phyloP scores from a whole-genome alignment of 1,139 yeast genomes.

The Kodamaea alishanica region DNA sequence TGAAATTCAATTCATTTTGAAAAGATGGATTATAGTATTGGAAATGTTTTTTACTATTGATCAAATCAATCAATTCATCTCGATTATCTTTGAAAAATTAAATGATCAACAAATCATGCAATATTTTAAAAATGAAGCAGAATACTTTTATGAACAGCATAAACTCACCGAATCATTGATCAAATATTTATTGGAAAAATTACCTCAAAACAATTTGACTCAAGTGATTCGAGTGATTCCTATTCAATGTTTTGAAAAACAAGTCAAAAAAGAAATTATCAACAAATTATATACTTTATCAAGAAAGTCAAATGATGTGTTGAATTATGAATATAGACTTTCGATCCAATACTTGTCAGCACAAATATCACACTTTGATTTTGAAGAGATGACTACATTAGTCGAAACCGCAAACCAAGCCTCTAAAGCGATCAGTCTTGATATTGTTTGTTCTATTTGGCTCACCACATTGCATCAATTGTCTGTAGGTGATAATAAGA shows the following conservation, averaged over 20 bases:
- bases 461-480: constrained; percentile 24
- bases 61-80: constrained; percentile 14
- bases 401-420: constrained; percentile 16
- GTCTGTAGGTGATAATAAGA: constrained; percentile 16
- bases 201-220: background rate
- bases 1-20: constrained; percentile 28
- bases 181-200: constrained; percentile 11
- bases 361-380: constrained; percentile 47
- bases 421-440: constrained; percentile 13
- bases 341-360: constrained; percentile 35
- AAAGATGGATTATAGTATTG: constrained; percentile 57
- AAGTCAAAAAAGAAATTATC: constrained; percentile 35
- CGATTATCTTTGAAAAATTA: constrained; percentile 9
- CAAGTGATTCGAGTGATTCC: constrained; percentile 30
- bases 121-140: constrained; percentile 17
- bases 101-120: constrained; percentile 11
- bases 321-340: constrained; percentile 12
- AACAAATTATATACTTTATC: constrained; percentile 25
- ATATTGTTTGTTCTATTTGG: constrained; percentile 30
- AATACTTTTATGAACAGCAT: constrained; percentile 44
- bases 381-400: constrained; percentile 21
- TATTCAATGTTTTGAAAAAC: constrained; percentile 46
- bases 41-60: constrained; percentile 30
- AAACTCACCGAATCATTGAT: constrained; percentile 28
- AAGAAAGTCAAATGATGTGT: constrained; percentile 4